Conservation (phyloP, 2,329 filamentous ascomycete species). For the Macrophomina phaseolina region DNA sequence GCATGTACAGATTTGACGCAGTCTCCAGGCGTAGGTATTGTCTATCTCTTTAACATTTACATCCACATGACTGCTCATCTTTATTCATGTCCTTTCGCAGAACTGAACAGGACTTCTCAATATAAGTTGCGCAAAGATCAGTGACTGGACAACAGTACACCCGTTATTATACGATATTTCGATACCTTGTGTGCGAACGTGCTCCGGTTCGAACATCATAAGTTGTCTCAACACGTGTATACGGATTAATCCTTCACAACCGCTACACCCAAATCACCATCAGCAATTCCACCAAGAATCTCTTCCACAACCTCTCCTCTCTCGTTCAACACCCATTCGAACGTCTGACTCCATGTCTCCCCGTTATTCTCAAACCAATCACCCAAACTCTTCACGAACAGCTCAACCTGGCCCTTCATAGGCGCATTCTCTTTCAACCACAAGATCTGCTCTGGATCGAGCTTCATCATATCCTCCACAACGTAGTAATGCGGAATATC, state of each 20-base stretch:
- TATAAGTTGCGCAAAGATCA: no score
- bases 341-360: constrained; percentile 65
- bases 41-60: no score
- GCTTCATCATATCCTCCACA: constrained; percentile 68
- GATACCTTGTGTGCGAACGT: not conserved
- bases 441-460: constrained; percentile 65
- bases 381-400: constrained; percentile 57
- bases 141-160: no score
- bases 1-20: no score
- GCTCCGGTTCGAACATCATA: not conserved
- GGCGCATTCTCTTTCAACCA: constrained; percentile 63
- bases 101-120: no score
- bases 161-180: no score
- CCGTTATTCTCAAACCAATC: constrained; percentile 70
- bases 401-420: constrained; percentile 63
- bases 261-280: constrained; percentile 73
- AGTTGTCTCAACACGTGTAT: not conserved
- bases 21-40: no score
- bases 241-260: constrained; percentile 32
- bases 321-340: constrained; percentile 62
- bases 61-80: no score
- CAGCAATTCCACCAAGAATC: constrained; percentile 69
- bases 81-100: no score
- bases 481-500: constrained; percentile 69
- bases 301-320: constrained; percentile 58